phyloP scores from a whole-genome alignment of 1,284 basidiomycete species.

The Stygiomarasmius scandens region DNA sequence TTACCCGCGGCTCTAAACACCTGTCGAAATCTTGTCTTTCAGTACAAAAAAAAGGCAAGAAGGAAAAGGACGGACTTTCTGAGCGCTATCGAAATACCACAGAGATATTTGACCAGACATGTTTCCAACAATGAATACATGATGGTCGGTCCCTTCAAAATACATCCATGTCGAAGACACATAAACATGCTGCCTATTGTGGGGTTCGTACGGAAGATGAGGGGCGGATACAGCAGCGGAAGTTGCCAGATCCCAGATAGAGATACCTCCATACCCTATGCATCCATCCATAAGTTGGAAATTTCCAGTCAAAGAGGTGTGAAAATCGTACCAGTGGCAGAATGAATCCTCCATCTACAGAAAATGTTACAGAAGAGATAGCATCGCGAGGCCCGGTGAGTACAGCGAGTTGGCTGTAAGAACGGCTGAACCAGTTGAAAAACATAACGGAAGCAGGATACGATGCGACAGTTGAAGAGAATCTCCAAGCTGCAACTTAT shows the following conservation, averaged over 20 bases:
- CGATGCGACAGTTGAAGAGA: too few relatives aligned
- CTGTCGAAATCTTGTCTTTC: neutral
- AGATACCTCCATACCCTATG: conserved; percentile 3
- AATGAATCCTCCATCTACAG: neutral
- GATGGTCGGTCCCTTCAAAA: neutral
- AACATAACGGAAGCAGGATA: too few relatives aligned
- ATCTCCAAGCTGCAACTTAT: too few relatives aligned
- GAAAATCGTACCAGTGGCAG: conserved; percentile 3
- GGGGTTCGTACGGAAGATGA: neutral
- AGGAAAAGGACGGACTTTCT: neutral
- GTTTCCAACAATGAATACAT: neutral
- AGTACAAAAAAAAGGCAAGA: neutral
- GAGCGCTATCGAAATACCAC: neutral
- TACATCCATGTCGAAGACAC: neutral
- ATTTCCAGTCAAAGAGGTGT: neutral
- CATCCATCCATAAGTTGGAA: neutral
- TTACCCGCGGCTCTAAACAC: neutral
- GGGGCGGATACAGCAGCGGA: neutral
- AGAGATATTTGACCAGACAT: neutral
- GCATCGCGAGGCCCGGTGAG: conserved; percentile 3
- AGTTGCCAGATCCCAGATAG: conserved; percentile 2
- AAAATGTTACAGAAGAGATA: conserved; percentile 5
- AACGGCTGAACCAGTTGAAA: too few relatives aligned
- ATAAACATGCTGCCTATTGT: neutral
- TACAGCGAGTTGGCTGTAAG: neutral